phyloP scores from a whole-genome alignment of 148 eudicot genomes.

The Vaccinium corymbosum region DNA sequence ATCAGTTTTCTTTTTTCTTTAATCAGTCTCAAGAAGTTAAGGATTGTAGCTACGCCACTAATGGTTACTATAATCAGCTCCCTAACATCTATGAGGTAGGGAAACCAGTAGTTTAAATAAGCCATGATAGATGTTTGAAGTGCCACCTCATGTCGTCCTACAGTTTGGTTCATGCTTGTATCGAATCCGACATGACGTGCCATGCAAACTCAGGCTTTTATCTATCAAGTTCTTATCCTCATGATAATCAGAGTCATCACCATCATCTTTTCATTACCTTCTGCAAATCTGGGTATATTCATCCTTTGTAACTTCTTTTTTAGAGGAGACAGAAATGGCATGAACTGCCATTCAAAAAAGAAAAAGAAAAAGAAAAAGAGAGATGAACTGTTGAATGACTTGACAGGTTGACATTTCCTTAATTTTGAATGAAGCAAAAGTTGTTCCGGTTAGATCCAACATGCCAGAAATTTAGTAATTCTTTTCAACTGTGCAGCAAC shows the following conservation, averaged over 20 bases:
- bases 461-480: constrained; percentile 5
- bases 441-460: not conserved
- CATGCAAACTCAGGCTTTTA: not conserved
- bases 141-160: not conserved
- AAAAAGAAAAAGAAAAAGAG: too few relatives aligned
- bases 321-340: not conserved
- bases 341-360: not conserved
- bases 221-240: not conserved
- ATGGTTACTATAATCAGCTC: not conserved
- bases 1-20: not conserved
- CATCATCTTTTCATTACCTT: not conserved
- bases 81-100: not conserved
- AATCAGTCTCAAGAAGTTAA: not conserved
- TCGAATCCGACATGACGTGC: not conserved
- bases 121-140: not conserved
- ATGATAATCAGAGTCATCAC: not conserved
- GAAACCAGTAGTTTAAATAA: not conserved
- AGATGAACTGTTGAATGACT: not conserved
- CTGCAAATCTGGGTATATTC: not conserved
- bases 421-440: constrained; percentile 5
- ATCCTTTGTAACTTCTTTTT: not conserved
- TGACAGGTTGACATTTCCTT: not conserved
- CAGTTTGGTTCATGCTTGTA: not conserved
- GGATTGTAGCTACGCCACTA: not conserved
- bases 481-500: constrained; percentile 53